Evolutionary conservation across 2,329 filamentous ascomycete genomes (phyloP).

Genomic region (Trichothecium roseum): DNA sequence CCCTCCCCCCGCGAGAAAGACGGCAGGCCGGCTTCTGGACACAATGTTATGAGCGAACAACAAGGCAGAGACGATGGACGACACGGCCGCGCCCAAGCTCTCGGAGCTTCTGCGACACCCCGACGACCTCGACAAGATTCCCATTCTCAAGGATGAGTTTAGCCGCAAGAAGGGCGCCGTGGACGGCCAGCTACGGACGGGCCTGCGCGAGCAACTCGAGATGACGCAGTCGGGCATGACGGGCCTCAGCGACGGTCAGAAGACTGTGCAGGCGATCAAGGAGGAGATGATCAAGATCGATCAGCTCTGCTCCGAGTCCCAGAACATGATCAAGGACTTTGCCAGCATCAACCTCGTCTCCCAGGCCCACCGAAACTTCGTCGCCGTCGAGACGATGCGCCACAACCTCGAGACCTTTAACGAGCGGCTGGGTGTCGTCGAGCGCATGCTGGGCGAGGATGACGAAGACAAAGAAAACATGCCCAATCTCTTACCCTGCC

Average conservation of each 20-base stretch:
- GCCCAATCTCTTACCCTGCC: constrained; percentile 79
- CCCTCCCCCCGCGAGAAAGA: too few relatives aligned
- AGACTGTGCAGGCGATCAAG: constrained; percentile 85
- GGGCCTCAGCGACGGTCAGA: constrained; percentile 79
- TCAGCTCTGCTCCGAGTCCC: constrained; percentile 90
- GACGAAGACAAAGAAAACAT: constrained; percentile 81
- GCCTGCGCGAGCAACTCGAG: constrained; percentile 85
- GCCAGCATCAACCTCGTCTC: constrained; percentile 84
- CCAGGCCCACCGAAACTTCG: constrained; percentile 93
- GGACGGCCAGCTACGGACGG: constrained; percentile 80
- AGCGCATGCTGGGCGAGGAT: constrained; percentile 71
- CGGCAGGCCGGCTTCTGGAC: too few relatives aligned
- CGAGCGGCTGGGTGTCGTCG: constrained; percentile 62
- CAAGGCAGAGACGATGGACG: constrained; percentile 26
- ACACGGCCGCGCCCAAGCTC: constrained; percentile 66
- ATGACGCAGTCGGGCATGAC: constrained; percentile 89
- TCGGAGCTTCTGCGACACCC: constrained; percentile 89
- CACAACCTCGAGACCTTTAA: constrained; percentile 81
- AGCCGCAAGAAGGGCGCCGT: constrained; percentile 86
- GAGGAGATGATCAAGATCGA: constrained; percentile 99
- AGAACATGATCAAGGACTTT: constrained; percentile 96
- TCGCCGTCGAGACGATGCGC: constrained; percentile 88
- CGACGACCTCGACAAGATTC: constrained; percentile 95
- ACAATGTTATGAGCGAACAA: too few relatives aligned
- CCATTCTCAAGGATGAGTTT: constrained; percentile 82